These are phyloP conservation scores for Aechmea fasciata DNA, from an alignment of 176 grass and related monocot species.

Conservation along the genomic window DNA sequence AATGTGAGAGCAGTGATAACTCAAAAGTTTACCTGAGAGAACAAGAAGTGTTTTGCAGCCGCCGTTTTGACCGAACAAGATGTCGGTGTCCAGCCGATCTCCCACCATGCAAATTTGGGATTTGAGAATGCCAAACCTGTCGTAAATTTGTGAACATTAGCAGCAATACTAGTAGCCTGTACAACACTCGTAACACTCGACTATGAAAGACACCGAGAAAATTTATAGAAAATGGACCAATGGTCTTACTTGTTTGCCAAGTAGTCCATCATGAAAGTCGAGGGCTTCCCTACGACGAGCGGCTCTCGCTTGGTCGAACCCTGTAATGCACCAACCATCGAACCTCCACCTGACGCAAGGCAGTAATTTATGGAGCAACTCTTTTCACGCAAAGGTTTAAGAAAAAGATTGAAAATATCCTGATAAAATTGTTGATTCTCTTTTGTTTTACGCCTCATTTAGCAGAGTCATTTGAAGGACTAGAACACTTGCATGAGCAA, in stretches of 20 bases:
- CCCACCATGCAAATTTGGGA: constrained; percentile 99
- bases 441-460: neutral
- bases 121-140: constrained; percentile 79
- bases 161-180: neutral
- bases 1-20: constrained; percentile 6
- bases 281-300: constrained; percentile 82
- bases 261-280: constrained; percentile 99
- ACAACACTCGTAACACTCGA: neutral
- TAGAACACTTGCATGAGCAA: neutral
- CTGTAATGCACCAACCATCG: constrained; percentile 77
- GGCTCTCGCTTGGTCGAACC: constrained; percentile 89
- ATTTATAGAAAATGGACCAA: too few relatives aligned
- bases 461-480: too few relatives aligned
- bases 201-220: too few relatives aligned
- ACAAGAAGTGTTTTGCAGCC: constrained; percentile 97
- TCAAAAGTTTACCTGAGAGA: constrained; percentile 60
- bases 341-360: constrained; percentile 63
- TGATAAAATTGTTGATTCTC: neutral
- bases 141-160: neutral
- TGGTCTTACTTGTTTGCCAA: constrained; percentile 77
- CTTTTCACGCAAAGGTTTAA: neutral
- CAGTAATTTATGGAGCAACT: neutral
- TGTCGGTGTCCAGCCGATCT: constrained; percentile 90
- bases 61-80: constrained; percentile 92
- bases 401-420: neutral